Percentiles rank a stretch among this genome's conserved stretches.
Evolutionary conservation across 2,329 filamentous ascomycete genomes (phyloP).

Genomic region (Epichloe typhina): DNA sequence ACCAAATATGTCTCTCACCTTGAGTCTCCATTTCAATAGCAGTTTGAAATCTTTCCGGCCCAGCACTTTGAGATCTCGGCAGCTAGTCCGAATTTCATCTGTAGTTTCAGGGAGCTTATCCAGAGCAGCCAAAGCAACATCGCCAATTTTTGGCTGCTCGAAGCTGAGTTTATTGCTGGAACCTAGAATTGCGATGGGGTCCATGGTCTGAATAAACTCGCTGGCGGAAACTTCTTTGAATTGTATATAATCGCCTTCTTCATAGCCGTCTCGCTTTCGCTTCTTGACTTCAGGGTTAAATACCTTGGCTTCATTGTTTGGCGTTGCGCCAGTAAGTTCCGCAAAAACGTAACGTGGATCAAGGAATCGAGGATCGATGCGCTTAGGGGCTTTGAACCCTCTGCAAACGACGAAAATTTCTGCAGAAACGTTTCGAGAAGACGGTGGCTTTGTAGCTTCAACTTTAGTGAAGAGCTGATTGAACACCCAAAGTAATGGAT

Average conservation of each 20-base stretch:
- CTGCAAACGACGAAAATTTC: conserved; percentile 98
- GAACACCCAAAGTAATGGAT: conserved; percentile 90
- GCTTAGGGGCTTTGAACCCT: conserved; percentile 84
- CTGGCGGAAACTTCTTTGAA: conserved; percentile 81
- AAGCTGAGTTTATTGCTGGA: conserved; percentile 76
- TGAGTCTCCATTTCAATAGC: conserved; percentile 78
- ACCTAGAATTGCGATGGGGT: conserved; percentile 87
- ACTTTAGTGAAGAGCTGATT: conserved; percentile 93
- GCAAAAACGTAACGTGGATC: conserved; percentile 78
- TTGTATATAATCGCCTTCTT: conserved; percentile 87
- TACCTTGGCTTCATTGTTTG: conserved; percentile 95
- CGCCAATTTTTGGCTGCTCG: conserved; percentile 62
- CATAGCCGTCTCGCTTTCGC: conserved; percentile 92
- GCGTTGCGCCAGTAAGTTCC: conserved; percentile 70
- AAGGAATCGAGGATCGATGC: conserved; percentile 81
- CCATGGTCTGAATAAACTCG: conserved; percentile 86
- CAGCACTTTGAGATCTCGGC: conserved; percentile 74
- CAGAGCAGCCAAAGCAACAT: conserved; percentile 76
- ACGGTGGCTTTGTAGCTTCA: conserved; percentile 93
- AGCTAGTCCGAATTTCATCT: conserved; percentile 64
- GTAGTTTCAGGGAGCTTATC: conserved; percentile 80
- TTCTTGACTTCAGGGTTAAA: conserved; percentile 98
- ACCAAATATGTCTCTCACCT: conserved; percentile 81
- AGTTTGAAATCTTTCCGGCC: conserved; percentile 91
- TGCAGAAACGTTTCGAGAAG: conserved; percentile 87